Base-by-base conservation (phyloP, 2,329 filamentous ascomycete genomes). In the Trichophyton simii region DNA sequence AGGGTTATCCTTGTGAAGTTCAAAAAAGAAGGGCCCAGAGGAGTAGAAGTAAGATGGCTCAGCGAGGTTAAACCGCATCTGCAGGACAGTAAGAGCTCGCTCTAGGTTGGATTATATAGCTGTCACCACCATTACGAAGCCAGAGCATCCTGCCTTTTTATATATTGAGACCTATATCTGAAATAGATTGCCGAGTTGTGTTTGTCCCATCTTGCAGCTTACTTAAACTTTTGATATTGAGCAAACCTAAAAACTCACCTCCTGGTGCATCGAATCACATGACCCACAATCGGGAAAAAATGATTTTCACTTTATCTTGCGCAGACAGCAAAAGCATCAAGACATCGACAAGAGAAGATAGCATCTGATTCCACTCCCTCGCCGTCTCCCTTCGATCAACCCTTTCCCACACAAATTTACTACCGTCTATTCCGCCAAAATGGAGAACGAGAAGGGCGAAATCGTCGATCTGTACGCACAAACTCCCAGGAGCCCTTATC, bases 371-470 rank as follows among this genome's bases (percentile, higher is more conserved):
- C 46, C 46, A 28, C 15, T 38, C 52, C 52, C 34, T 28, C 31
- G 52, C n/a, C 52, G 6, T 55, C 52, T 55, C 34, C 52, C 52
- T 55, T 31, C 52, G 25, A 36, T 54, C 60, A 57, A 44, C 54
- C 55, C 60, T 44, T 60, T 57, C 58, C 61, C 28, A 60, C 54
- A n/a, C 36, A 48, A 44, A 50, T 57, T 50, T 36, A 73, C 66
- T 66, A 63, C 66, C 66, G 41, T 67, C 68, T 52, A 73, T 70
- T 71, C 72, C 73, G 74, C 72, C 76, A 91, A 84, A 81, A 99
- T 97, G 94, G 94, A 99, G 86, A 99, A 99, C 91, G 94, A 97
- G 84, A 91, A 91, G 83, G 92, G 92, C 83, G 91, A 97, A 82
- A 91, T 96, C 82, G 94, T 97, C 80, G 92, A 97, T 83, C 91